A percentile compares a stretch with the other conserved stretches of the same genome.
Evolutionary conservation across 257 asterid genomes (phyloP).

Genomic region (Euphrasia confusa): DNA sequence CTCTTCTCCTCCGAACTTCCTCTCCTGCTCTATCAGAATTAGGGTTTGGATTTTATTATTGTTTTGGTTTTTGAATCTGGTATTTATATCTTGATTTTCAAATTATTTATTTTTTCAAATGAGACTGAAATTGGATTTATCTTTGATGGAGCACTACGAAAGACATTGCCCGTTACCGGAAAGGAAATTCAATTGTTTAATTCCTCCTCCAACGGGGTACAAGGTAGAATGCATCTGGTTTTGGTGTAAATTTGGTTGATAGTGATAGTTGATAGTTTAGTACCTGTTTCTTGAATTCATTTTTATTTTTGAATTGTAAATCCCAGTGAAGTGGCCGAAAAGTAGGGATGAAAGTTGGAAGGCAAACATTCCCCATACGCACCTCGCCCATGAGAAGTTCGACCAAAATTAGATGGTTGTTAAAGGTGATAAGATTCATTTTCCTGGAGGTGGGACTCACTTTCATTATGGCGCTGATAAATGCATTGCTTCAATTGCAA

Average conservation of each 20-base stretch:
- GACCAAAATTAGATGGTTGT: too few species aligned
- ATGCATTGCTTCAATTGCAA: slow-evolving; percentile 73
- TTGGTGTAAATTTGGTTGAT: background rate
- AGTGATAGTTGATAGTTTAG: background rate
- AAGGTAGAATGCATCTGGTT: slow-evolving; percentile 39
- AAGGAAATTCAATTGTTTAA: too few species aligned
- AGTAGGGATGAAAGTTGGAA: slow-evolving; percentile 90
- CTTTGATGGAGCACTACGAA: too few species aligned
- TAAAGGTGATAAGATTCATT: too few species aligned
- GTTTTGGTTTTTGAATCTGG: too few species aligned
- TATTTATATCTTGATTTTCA: too few species aligned
- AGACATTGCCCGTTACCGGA: too few species aligned
- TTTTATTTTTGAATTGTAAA: slow-evolving; percentile 28
- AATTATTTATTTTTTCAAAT: slow-evolving; percentile 31
- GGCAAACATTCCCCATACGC: slow-evolving; percentile 84
- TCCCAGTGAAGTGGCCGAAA: slow-evolving; percentile 82
- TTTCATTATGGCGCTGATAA: slow-evolving; percentile 84
- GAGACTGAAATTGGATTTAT: slow-evolving; percentile 83
- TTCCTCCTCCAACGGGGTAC: slow-evolving; percentile 68
- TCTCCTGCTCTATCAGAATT: too few species aligned
- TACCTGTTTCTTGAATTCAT: background rate
- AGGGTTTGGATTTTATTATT: too few species aligned
- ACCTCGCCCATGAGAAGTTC: slow-evolving; percentile 74
- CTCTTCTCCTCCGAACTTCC: too few species aligned
- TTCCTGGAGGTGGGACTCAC: slow-evolving; percentile 78